Conservation (phyloP, 1,284 basidiomycete genomes). For the Rugosomyces carneus region DNA sequence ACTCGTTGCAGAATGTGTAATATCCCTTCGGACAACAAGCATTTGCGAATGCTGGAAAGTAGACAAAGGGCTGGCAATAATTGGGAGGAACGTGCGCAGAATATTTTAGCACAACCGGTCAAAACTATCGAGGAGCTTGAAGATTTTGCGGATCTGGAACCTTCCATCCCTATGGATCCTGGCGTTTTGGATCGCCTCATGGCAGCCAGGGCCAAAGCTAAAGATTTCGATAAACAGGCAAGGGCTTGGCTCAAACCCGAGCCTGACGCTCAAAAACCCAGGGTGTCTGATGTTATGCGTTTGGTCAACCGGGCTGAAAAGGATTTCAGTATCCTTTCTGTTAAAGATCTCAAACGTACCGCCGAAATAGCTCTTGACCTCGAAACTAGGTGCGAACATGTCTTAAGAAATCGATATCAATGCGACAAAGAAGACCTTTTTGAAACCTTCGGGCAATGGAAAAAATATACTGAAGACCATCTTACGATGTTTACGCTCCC, state of each 20-base stretch:
- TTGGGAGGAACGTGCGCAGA: conserved; percentile 66
- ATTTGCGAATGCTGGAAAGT: conserved; percentile 51
- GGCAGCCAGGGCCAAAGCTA: conserved; percentile 55
- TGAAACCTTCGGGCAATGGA: conserved; percentile 65
- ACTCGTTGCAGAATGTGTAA: conserved; percentile 62
- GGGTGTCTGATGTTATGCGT: conserved; percentile 58
- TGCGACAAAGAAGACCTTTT: conserved; percentile 59
- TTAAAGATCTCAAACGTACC: conserved; percentile 59
- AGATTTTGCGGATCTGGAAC: conserved; percentile 54
- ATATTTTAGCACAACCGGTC: conserved; percentile 54
- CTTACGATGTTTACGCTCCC: conserved; percentile 67
- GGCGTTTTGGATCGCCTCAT: conserved; percentile 53
- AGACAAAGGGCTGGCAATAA: conserved; percentile 56
- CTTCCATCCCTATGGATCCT: conserved; percentile 57
- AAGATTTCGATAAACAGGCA: conserved; percentile 73
- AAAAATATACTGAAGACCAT: conserved; percentile 61
- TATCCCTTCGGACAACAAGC: conserved; percentile 54
- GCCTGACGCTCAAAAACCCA: conserved; percentile 45
- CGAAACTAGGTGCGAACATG: conserved; percentile 65
- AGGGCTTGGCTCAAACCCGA: conserved; percentile 60
- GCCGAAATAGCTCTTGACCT: conserved; percentile 69
- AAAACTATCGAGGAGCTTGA: conserved; percentile 71
- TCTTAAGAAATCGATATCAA: conserved; percentile 58
- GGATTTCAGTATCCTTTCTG: conserved; percentile 61
- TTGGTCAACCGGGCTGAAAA: conserved; percentile 65